A percentile compares a stretch with the other conserved stretches of the same genome.
These are phyloP conservation scores for Penicillium paneum DNA, from an alignment of 2,329 filamentous ascomycete species.

Conservation along the genomic window DNA sequence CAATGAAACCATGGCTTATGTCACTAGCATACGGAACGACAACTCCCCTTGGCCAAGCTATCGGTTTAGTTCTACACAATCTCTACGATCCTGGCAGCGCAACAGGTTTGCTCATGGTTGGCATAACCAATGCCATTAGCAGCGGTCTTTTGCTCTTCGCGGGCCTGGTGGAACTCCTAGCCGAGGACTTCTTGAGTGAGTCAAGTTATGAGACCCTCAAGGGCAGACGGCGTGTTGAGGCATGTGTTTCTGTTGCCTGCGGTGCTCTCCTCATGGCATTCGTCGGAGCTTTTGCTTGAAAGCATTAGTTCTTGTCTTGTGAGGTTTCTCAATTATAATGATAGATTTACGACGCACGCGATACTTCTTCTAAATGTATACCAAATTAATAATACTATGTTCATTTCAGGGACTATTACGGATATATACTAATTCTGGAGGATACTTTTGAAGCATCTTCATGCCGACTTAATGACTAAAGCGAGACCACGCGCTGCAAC, in stretches of 20 bases:
- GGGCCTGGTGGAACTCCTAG: conserved; percentile 76
- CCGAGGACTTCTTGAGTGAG: conserved; percentile 75
- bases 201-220: conserved; percentile 59
- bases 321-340: neutral
- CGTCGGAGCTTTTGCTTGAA: conserved; percentile 62
- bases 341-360: conserved; percentile 2
- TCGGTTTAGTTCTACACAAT: conserved; percentile 72
- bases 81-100: conserved; percentile 77
- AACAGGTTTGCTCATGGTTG: conserved; percentile 74
- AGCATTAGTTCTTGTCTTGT: neutral
- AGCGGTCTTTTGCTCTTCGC: conserved; percentile 78
- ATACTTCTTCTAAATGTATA: neutral
- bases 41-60: conserved; percentile 78
- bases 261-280: conserved; percentile 64
- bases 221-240: conserved; percentile 58
- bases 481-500: conserved; percentile 9
- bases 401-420: neutral
- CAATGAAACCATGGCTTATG: conserved; percentile 72
- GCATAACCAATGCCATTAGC: conserved; percentile 83
- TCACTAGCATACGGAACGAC: conserved; percentile 63
- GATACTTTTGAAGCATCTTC: neutral
- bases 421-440: neutral
- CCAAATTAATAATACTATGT: neutral
- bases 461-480: conserved; percentile 1
- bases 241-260: conserved; percentile 59